Percentiles rank a stretch among this genome's conserved stretches.
phyloP scores from a whole-genome alignment of 345 rosid genomes.

The Hibiscus mutabilis region DNA sequence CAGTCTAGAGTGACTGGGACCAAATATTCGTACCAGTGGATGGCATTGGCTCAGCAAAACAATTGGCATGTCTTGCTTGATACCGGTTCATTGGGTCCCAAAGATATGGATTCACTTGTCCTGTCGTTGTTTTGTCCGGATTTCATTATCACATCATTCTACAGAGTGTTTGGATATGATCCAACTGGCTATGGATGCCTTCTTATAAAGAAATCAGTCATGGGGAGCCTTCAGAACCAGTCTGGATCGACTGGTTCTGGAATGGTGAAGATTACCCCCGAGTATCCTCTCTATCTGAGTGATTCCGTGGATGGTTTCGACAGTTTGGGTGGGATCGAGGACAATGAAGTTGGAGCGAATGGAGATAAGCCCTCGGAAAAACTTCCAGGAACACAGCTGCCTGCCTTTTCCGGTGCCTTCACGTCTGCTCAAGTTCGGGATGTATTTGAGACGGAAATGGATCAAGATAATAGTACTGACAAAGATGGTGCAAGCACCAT shows the following conservation, averaged over 20 bases:
- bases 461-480: conserved; percentile 71
- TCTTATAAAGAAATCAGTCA: conserved; percentile 91
- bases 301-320: conserved; percentile 88
- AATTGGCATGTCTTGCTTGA: conserved; percentile 98
- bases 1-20: conserved; percentile 96
- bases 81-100: conserved; percentile 97
- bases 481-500: conserved; percentile 82
- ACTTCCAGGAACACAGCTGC: conserved; percentile 56
- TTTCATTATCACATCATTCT: conserved; percentile 92
- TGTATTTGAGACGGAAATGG: conserved; percentile 82
- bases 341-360: conserved; percentile 45
- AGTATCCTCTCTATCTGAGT: conserved; percentile 84
- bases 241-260: conserved; percentile 90
- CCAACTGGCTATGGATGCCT: conserved; percentile 99
- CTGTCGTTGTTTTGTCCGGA: conserved; percentile 94
- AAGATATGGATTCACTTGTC: conserved; percentile 99
- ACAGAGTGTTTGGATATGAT: conserved; percentile 89
- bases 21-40: conserved; percentile 98
- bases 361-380: conserved; percentile 50
- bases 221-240: conserved; percentile 88
- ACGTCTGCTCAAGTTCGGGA: conserved; percentile 90
- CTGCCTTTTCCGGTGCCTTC: conserved; percentile 90
- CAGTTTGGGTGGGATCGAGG: conserved; percentile 41
- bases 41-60: conserved; percentile 98
- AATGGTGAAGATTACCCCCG: conserved; percentile 94